phyloP scores from a whole-genome alignment of 306 rosid species.

The Styphnolobium japonicum region DNA sequence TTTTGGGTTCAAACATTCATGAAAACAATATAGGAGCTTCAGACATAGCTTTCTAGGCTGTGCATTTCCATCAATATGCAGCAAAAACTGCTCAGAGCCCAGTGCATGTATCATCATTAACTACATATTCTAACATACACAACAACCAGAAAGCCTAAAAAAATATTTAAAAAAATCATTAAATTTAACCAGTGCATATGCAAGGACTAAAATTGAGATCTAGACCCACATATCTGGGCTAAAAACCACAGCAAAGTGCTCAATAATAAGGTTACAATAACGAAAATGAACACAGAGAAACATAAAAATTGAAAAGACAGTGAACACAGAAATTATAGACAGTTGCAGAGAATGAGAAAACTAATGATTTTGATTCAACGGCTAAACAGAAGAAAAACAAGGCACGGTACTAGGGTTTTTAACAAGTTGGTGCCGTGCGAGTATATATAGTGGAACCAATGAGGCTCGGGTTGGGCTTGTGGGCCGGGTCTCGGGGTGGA shows the following conservation, averaged over 20 bases:
- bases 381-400: too few species aligned
- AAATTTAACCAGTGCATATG: too few species aligned
- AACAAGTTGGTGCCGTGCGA: too few species aligned
- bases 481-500: too few species aligned
- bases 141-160: too few species aligned
- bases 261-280: not conserved
- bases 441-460: too few species aligned
- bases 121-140: not conserved
- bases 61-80: constrained; percentile 20
- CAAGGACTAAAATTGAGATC: too few species aligned
- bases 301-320: not conserved
- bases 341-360: too few species aligned
- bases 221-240: too few species aligned
- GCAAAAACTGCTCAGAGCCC: constrained; percentile 22
- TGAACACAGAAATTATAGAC: not conserved
- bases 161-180: not conserved
- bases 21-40: not conserved
- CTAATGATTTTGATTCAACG: too few species aligned
- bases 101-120: constrained; percentile 24
- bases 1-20: not conserved
- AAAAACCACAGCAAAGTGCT: not conserved
- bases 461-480: too few species aligned
- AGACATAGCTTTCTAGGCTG: constrained; percentile 25
- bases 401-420: too few species aligned
- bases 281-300: not conserved